Evolutionary conservation across 371 early-diverging fungal species (phyloP).

Genomic region (Lichtheimia ramosa): DNA sequence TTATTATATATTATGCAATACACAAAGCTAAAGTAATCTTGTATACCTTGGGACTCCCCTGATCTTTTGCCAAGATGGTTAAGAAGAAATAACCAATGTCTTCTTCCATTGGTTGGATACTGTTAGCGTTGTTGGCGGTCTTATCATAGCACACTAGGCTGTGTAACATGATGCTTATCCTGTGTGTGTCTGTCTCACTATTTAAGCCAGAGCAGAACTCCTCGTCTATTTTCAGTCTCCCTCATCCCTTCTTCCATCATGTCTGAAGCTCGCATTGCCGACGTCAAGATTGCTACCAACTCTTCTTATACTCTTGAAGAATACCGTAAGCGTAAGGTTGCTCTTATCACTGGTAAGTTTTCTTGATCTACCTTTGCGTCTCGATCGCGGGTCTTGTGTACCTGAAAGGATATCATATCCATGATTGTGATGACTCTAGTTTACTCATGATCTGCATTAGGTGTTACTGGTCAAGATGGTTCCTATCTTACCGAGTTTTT

Average conservation of each 20-base stretch:
- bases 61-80: no score
- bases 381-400: slow-evolving; percentile 1
- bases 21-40: no score
- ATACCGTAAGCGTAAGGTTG: slow-evolving; percentile 58
- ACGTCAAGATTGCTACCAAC: slow-evolving; percentile 21
- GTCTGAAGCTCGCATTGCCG: slow-evolving; percentile 29
- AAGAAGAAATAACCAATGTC: neutral
- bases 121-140: no score
- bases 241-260: slow-evolving; percentile 7
- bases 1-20: no score
- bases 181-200: no score
- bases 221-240: no score
- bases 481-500: slow-evolving; percentile 75
- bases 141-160: no score
- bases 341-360: slow-evolving; percentile 58
- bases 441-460: slow-evolving; percentile 20
- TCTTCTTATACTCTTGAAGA: slow-evolving; percentile 44
- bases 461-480: slow-evolving; percentile 84
- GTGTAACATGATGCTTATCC: no score
- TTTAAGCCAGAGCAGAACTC: no score
- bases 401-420: neutral
- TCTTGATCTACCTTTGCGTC: neutral
- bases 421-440: neutral
- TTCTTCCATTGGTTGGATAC: slow-evolving; percentile 1
- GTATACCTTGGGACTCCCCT: no score